A percentile compares a stretch with the other conserved stretches of the same genome.
phyloP scores from a whole-genome alignment of 2,329 filamentous ascomycete genomes.

The Hypoxylon sp. region DNA sequence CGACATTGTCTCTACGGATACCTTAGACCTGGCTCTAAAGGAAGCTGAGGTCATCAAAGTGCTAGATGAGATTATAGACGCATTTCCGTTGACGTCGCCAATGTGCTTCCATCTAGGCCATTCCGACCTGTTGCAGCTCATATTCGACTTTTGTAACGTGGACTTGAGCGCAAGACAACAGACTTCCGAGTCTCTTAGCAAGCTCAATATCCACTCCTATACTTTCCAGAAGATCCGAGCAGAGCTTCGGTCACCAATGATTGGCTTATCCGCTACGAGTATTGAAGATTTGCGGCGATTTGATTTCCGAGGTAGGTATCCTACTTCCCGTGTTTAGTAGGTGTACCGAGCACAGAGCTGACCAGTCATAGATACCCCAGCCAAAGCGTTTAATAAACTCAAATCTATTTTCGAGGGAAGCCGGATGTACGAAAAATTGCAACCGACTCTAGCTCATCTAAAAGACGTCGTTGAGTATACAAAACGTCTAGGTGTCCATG shows the following conservation, averaged over 20 bases:
- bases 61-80: conserved; percentile 86
- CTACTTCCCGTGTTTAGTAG: not conserved
- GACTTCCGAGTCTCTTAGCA: conserved; percentile 87
- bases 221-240: conserved; percentile 86
- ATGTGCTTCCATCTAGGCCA: conserved; percentile 96
- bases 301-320: conserved; percentile 80
- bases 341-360: not conserved
- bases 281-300: conserved; percentile 91
- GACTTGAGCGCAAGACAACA: conserved; percentile 74
- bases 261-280: conserved; percentile 88
- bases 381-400: conserved; percentile 68
- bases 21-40: conserved; percentile 84
- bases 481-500: conserved; percentile 78
- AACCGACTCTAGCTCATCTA: conserved; percentile 82
- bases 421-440: conserved; percentile 78
- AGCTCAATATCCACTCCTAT: conserved; percentile 83
- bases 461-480: conserved; percentile 82
- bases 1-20: conserved; percentile 89
- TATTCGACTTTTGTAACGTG: conserved; percentile 92
- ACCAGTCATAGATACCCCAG: conserved; percentile 61
- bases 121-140: conserved; percentile 83
- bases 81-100: conserved; percentile 80
- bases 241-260: conserved; percentile 82
- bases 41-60: conserved; percentile 96
- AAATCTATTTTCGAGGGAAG: conserved; percentile 72